Conservation (phyloP, 257 asterid genomes). For the Dorcoceras hygrometricum region DNA sequence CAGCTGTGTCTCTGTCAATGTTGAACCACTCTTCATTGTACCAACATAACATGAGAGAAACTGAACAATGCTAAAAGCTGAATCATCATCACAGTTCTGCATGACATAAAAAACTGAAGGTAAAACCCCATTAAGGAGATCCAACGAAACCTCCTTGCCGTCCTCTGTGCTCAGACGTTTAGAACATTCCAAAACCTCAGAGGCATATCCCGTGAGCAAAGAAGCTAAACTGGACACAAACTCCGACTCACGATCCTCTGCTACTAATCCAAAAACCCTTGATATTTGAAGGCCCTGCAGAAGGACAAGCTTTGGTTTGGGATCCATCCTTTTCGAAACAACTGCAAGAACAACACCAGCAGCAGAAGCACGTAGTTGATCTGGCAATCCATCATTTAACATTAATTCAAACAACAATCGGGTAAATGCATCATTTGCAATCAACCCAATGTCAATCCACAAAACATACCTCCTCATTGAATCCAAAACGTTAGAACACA, state of each 20-base stretch:
- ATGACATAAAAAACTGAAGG: slow-evolving; percentile 81
- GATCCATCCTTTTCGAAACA: slow-evolving; percentile 87
- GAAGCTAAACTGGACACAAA: slow-evolving; percentile 65
- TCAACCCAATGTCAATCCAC: slow-evolving; percentile 94
- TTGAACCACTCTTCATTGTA: slow-evolving; percentile 69
- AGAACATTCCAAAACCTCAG: slow-evolving; percentile 76
- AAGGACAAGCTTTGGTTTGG: slow-evolving; percentile 64
- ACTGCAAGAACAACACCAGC: slow-evolving; percentile 70
- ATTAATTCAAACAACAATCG: slow-evolving; percentile 71
- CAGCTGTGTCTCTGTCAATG: slow-evolving; percentile 64
- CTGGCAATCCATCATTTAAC: slow-evolving; percentile 56
- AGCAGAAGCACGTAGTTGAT: slow-evolving; percentile 72
- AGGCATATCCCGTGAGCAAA: slow-evolving; percentile 81
- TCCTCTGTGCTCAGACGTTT: slow-evolving; percentile 60
- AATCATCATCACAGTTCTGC: slow-evolving; percentile 66
- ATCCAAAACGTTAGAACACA: slow-evolving; percentile 73
- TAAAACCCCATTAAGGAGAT: slow-evolving; percentile 78
- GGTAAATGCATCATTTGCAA: slow-evolving; percentile 65
- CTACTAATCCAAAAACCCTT: slow-evolving; percentile 69
- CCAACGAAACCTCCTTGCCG: slow-evolving; percentile 55
- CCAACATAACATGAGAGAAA: slow-evolving; percentile 83
- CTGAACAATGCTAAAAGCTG: slow-evolving; percentile 70
- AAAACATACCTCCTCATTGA: slow-evolving; percentile 66
- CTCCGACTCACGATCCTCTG: slow-evolving; percentile 55
- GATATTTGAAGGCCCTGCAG: slow-evolving; percentile 69